Percentiles rank a stretch among this genome's conserved stretches.
phyloP scores from a whole-genome alignment of 306 rosid species.

The Inga leiocalycina region DNA sequence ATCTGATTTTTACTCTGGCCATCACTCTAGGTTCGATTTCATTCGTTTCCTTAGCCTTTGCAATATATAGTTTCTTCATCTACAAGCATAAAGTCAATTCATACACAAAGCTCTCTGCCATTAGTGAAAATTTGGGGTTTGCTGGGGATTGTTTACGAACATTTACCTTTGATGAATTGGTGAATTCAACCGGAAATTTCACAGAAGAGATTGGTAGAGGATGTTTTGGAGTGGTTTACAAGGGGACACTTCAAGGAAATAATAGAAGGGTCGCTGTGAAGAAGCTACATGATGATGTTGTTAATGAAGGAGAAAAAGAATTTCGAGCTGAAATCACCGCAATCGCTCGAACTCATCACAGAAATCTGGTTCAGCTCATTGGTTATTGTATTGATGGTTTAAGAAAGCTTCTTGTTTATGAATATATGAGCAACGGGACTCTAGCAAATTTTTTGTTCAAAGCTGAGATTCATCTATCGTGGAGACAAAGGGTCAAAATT shows the following conservation, averaged over 20 bases:
- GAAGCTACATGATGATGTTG: slow-evolving; percentile 21
- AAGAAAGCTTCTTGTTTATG: slow-evolving; percentile 44
- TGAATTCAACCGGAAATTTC: slow-evolving; percentile 28
- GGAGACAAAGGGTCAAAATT: slow-evolving; percentile 25
- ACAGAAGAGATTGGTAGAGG: slow-evolving; percentile 46
- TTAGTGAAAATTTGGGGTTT: slow-evolving; percentile 25
- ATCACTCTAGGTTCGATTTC: slow-evolving; percentile 33
- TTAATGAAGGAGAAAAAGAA: slow-evolving; percentile 40
- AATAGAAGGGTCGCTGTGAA: slow-evolving; percentile 38
- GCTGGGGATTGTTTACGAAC: slow-evolving; percentile 32
- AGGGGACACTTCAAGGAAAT: slow-evolving; percentile 23
- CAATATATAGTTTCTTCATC: slow-evolving; percentile 13
- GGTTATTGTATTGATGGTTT: slow-evolving; percentile 47
- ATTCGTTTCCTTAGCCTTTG: slow-evolving; percentile 1
- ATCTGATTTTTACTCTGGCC: slow-evolving; percentile 16
- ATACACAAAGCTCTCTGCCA: slow-evolving; percentile 19
- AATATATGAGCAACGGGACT: slow-evolving; percentile 47
- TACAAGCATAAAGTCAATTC: slow-evolving; percentile 24
- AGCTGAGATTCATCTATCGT: not conserved
- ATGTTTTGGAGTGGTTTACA: slow-evolving; percentile 40
- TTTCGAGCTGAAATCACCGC: slow-evolving; percentile 39
- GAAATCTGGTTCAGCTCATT: slow-evolving; percentile 44
- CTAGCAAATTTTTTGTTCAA: slow-evolving; percentile 37
- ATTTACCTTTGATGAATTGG: slow-evolving; percentile 43
- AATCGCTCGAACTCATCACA: slow-evolving; percentile 50